Evolutionary conservation across 495 filamentous ascomycete species (phyloP).

Genomic region (Sordaria brevicollis): DNA sequence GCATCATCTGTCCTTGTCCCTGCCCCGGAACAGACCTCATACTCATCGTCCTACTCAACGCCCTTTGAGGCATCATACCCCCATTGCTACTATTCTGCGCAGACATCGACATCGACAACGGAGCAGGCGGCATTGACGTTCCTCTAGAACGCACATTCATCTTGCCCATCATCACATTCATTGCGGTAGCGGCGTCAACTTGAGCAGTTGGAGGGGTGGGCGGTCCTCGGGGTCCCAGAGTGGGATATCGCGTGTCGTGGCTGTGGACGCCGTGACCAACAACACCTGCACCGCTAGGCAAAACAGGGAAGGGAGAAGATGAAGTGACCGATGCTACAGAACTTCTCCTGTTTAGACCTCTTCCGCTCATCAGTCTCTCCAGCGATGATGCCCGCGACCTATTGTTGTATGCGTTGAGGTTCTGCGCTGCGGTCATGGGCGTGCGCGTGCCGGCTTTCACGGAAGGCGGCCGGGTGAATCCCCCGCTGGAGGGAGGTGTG

Average conservation of each 20-base stretch:
- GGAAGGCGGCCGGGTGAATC: conserved; percentile 13
- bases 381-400: conserved; percentile 5
- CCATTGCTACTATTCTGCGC: neutral
- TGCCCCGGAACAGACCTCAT: conserved; percentile 6
- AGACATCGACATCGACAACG: conserved; percentile 10
- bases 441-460: neutral
- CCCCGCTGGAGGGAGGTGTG: conserved; percentile 23
- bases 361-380: conserved; percentile 13
- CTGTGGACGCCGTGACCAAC: neutral
- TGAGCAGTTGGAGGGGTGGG: conserved; percentile 5
- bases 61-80: neutral
- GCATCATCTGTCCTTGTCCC: neutral
- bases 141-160: conserved; percentile 16
- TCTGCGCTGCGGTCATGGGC: neutral
- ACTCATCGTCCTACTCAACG: conserved; percentile 5
- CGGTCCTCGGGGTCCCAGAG: conserved; percentile 3
- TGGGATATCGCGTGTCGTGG: neutral
- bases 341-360: neutral
- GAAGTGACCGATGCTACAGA: neutral
- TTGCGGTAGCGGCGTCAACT: conserved; percentile 7
- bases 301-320: neutral
- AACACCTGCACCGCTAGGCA: neutral
- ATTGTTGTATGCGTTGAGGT: neutral
- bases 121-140: conserved; percentile 7
- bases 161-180: conserved; percentile 20